Base-by-base conservation (phyloP, 306 rosid genomes). In the Cucumis melo region DNA sequence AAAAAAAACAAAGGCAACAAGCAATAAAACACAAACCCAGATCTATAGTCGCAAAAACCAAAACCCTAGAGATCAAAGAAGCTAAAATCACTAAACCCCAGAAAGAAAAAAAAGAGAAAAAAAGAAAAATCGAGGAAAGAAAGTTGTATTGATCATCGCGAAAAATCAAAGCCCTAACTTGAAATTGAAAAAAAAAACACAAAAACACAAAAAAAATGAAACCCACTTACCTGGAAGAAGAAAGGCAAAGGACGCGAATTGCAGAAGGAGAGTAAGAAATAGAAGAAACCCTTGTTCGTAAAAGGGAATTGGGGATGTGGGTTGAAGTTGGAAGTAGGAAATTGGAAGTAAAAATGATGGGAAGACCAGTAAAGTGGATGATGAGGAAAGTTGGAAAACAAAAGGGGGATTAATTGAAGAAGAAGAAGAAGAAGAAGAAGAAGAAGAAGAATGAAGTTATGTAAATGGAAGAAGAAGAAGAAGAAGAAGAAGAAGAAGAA, bases 41-140 rank as follows among this genome's bases (percentile, higher is more conserved):
- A 87, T 91, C 96, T 84, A 81, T 82, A 84, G 77, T 65, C 84
- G 36, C 78, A 80, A 71, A 79, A 53, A 58, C 83, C 88, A 85
- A 88, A 91, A 91, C 93, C 95, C 93, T 90, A 92, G 91, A 87
- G 98, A 94, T 91, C 91, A 84, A 85, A 76, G 82, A 85, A 74
- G 74, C 82, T 50, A 36, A 84, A 56, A 72, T 66, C 56, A 67
- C 84, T 48, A 82, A 79, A 79, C 75, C 84, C 85, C 78, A 63
- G 84, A 81, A 64, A 74, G n/a, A 79, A 71, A 64, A 62, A 27
- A 27, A 27, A 27, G 2, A 27, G 29, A 27, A 27, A 27, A 65
- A 61, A 53, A 77, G 10, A 24, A 38, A 79, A 85, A 62, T 64
- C 82, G 46, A 86, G 84, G 85, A 83, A 21, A 82, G 80, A 76